Evolutionary conservation across 2,329 filamentous ascomycete species (phyloP), one percentile per base, ranked within the genome.

Genomic region (Zelopaecilomyces penicillatus): DNA sequence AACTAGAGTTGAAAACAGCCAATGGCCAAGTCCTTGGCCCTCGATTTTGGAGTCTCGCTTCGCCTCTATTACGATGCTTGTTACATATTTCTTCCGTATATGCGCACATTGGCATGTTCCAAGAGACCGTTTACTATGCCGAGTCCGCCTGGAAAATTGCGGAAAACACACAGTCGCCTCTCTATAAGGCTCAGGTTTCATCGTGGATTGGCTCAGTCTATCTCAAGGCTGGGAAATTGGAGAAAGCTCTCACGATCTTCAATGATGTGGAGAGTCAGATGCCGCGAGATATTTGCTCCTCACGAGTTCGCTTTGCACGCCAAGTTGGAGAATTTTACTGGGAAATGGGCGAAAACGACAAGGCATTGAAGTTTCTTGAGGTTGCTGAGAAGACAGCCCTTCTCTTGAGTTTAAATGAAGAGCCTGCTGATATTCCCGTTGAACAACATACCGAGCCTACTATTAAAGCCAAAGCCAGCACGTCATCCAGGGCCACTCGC

Each of bases 41-140:
- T 1, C 74, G 78, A 3, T 89, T 91, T 55, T 97, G 91, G 91
- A 73, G 76, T 5, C 70, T 95, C 19, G 81, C 93, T 6, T 77
- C 80, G 29, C 80, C 83, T 1, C 73, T 96, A 19, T 82, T 89
- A 54, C 75, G 78, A 30, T 80, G 82, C 45, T 69, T 95, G 10
- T 65, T 82, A 48, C 82, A 89, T 46, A 75, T 95, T 3, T 88
- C 88, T 0, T 75, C 76, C 4, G 70, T 95, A 1, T 95, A 90
- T 54, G 80, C 85, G 1, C 84, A 95, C 52, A 78, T 93, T 50
- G 93, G 93, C 29, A 77, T 95, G 65, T 87, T 89, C 51, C 82
- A 87, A 48, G 91, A 97, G 61, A 91, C 91, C 2, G 68, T 91
- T 1, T 93, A 90, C 60, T 94, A 95, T 54, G 83, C 85, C 2